Conservation (phyloP, 2,329 filamentous ascomycete genomes). For the Phaeosphaeria sp. region DNA sequence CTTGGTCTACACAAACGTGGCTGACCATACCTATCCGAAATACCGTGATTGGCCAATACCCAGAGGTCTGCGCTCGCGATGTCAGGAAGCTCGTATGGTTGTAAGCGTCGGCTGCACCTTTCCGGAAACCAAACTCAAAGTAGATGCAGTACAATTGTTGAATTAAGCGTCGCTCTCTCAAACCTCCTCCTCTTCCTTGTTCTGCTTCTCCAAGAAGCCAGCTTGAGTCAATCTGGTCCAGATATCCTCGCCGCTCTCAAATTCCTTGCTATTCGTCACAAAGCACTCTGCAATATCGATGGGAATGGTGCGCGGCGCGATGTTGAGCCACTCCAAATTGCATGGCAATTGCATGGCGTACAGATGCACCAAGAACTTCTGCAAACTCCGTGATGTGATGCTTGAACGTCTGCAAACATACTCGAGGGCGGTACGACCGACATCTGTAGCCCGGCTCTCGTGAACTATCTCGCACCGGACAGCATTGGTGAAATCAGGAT, state of each 20-base stretch:
- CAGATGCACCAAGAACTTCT: background rate
- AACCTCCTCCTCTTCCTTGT: background rate
- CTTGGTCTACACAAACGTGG: background rate
- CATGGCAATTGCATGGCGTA: background rate
- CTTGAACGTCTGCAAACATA: too few relatives aligned
- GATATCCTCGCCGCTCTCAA: background rate
- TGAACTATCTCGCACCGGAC: background rate
- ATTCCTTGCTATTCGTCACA: background rate
- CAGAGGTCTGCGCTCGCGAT: background rate
- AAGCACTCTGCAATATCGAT: background rate
- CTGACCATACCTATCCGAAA: background rate
- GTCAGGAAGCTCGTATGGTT: too few relatives aligned
- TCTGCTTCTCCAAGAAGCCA: background rate
- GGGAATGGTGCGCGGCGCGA: background rate
- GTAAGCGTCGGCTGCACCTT: too few relatives aligned
- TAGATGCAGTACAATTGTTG: too few relatives aligned
- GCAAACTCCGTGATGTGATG: background rate
- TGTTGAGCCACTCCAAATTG: background rate
- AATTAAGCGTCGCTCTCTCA: background rate
- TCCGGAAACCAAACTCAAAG: too few relatives aligned
- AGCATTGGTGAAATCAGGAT: background rate
- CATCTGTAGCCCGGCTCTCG: too few relatives aligned
- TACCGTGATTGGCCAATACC: background rate
- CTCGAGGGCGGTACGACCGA: too few relatives aligned
- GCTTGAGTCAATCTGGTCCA: background rate